Evolutionary conservation across 306 rosid genomes (phyloP).

Genomic region (Sophora flavescens): DNA sequence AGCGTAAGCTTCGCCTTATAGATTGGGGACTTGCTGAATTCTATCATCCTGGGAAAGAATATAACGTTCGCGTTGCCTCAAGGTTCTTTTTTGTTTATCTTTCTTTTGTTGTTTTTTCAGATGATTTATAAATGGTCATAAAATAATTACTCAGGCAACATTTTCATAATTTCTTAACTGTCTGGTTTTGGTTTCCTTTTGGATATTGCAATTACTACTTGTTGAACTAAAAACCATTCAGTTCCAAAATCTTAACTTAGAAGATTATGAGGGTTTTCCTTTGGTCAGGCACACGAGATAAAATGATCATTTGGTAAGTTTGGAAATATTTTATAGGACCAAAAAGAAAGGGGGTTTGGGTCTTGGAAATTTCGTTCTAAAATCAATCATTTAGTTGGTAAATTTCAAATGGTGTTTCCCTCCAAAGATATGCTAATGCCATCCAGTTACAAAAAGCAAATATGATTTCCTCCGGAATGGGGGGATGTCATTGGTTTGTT

Average conservation of each 20-base stretch:
- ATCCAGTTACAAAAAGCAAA: constrained; percentile 8
- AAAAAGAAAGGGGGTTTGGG: constrained; percentile 6
- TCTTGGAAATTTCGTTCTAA: background rate
- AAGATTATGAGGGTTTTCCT: constrained; percentile 13
- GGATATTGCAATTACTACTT: constrained; percentile 17
- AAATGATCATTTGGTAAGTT: background rate
- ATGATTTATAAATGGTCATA: constrained; percentile 16
- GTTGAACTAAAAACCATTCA: constrained; percentile 2
- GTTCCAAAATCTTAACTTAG: constrained; percentile 8
- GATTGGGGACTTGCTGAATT: constrained; percentile 70
- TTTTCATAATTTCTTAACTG: background rate
- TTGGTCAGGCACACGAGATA: constrained; percentile 12
- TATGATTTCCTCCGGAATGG: constrained; percentile 19
- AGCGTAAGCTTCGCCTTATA: constrained; percentile 69
- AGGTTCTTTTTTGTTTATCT: constrained; percentile 48
- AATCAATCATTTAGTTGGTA: background rate
- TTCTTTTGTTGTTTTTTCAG: constrained; percentile 11
- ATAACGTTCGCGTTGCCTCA: constrained; percentile 70
- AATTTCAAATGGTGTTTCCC: background rate
- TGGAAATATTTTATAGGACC: constrained; percentile 9
- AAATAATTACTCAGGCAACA: background rate
- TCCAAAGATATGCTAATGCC: background rate
- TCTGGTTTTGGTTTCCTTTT: constrained; percentile 33
- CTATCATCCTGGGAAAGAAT: constrained; percentile 66
- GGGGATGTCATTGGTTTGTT: constrained; percentile 13